Percentiles rank a stretch among this genome's conserved stretches.
phyloP scores from a whole-genome alignment of 106 monocot genomes.

The Iris macrosiphon region DNA sequence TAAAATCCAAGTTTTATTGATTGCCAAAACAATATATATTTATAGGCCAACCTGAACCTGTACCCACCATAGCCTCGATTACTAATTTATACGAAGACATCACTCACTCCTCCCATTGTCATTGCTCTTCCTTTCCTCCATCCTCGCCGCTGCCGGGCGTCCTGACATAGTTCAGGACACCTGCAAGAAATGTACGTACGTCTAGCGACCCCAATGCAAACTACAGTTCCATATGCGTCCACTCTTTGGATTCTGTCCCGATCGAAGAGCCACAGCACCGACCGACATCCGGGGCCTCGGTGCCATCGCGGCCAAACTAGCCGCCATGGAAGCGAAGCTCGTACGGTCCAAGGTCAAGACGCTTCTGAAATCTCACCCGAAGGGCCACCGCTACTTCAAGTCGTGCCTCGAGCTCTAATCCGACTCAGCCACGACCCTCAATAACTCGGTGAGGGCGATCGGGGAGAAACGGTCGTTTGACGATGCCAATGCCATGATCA shows the following conservation, averaged over 20 bases:
- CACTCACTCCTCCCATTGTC: too few relatives aligned
- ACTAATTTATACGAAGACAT: too few relatives aligned
- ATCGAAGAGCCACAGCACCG: not conserved
- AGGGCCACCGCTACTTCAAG: slow-evolving; percentile 16
- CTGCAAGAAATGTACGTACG: slow-evolving; percentile 6
- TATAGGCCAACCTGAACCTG: too few relatives aligned
- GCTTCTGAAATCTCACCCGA: too few relatives aligned
- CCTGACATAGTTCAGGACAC: not conserved
- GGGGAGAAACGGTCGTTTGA: not conserved
- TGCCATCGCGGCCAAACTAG: slow-evolving; percentile 7
- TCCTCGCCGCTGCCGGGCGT: not conserved
- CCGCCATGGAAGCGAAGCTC: slow-evolving; percentile 3
- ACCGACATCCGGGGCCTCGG: slow-evolving; percentile 13
- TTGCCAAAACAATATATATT: too few relatives aligned
- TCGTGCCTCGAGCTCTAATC: slow-evolving; percentile 26
- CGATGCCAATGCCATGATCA: slow-evolving; percentile 25
- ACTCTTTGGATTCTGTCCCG: slow-evolving; percentile 4
- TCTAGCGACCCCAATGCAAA: slow-evolving; percentile 26
- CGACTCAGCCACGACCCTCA: not conserved
- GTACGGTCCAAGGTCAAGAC: slow-evolving; percentile 3
- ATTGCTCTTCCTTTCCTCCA: too few relatives aligned
- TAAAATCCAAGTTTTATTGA: too few relatives aligned
- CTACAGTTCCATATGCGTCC: slow-evolving; percentile 20
- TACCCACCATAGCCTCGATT: too few relatives aligned
- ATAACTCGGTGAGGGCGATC: slow-evolving; percentile 13